A percentile compares a stretch with the other conserved stretches of the same genome.
phyloP scores from a whole-genome alignment of 1,284 basidiomycete species.

The Pulchroboletus neoregius region DNA sequence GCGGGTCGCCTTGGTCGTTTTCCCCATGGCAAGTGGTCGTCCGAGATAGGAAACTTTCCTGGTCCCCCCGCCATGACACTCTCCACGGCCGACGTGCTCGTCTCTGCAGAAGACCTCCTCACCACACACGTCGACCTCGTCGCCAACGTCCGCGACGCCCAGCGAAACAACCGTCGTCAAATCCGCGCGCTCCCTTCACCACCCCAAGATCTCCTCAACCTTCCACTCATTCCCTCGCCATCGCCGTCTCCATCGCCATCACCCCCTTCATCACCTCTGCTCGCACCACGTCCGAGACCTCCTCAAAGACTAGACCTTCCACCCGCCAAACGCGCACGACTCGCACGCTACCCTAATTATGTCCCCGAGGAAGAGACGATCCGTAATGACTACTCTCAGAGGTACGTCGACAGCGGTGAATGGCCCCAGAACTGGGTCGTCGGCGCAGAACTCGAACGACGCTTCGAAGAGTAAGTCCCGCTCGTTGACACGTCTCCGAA shows the following conservation, averaged over 20 bases:
- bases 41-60: constrained; percentile 16
- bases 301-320: constrained; percentile 52
- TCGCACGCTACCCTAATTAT: constrained; percentile 69
- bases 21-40: constrained; percentile 46
- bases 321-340: constrained; percentile 65
- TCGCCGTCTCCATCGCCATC: constrained; percentile 44
- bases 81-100: constrained; percentile 38
- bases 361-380: constrained; percentile 91
- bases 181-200: constrained; percentile 39
- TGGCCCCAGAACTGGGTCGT: constrained; percentile 91
- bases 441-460: constrained; percentile 77
- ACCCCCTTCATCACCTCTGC: constrained; percentile 45
- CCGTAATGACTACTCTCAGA: constrained; percentile 89
- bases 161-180: constrained; percentile 40
- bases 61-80: constrained; percentile 6
- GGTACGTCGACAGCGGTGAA: constrained; percentile 86
- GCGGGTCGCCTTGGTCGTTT: constrained; percentile 60
- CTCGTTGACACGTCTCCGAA: neutral
- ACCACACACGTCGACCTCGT: constrained; percentile 45
- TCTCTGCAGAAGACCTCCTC: constrained; percentile 49
- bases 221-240: constrained; percentile 48
- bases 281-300: constrained; percentile 36
- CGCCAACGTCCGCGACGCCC: constrained; percentile 39
- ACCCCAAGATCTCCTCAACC: constrained; percentile 39
- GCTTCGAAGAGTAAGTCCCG: constrained; percentile 85